phyloP scores from a whole-genome alignment of 768 basidiomycete species.

The Amylocystis lapponica region DNA sequence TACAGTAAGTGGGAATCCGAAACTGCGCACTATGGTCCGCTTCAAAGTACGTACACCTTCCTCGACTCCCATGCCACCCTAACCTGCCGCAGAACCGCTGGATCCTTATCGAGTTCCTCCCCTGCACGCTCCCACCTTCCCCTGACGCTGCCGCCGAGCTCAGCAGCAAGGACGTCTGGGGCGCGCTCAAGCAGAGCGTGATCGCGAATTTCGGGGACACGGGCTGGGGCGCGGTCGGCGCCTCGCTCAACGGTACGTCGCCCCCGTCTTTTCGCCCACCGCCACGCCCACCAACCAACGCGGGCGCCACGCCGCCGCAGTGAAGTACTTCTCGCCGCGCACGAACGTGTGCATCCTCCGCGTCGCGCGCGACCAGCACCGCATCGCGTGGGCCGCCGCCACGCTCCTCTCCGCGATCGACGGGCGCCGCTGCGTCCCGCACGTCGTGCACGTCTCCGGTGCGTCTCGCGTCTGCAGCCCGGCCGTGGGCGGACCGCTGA shows the following conservation, averaged over 20 bases:
- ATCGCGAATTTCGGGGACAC: slow-evolving; percentile 74
- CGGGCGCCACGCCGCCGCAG: slow-evolving; percentile 33
- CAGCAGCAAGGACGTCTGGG: slow-evolving; percentile 62
- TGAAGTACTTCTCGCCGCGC: slow-evolving; percentile 83
- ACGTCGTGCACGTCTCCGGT: slow-evolving; percentile 82
- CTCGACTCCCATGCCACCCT: not conserved
- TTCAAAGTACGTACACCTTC: slow-evolving; percentile 46
- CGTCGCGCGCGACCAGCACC: slow-evolving; percentile 76
- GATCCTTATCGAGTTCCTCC: slow-evolving; percentile 81
- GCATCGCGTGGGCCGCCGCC: slow-evolving; percentile 73
- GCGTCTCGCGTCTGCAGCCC: slow-evolving; percentile 13
- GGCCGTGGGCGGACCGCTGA: not conserved
- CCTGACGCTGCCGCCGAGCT: slow-evolving; percentile 24
- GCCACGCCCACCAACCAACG: not conserved
- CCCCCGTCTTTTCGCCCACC: not conserved
- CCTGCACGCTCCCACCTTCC: slow-evolving; percentile 20
- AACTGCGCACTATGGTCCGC: slow-evolving; percentile 48
- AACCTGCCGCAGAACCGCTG: slow-evolving; percentile 63
- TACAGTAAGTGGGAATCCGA: no score
- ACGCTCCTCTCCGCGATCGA: slow-evolving; percentile 65
- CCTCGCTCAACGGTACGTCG: slow-evolving; percentile 60
- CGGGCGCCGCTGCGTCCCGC: slow-evolving; percentile 55
- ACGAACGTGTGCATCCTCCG: slow-evolving; percentile 85
- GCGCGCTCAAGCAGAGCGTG: slow-evolving; percentile 64
- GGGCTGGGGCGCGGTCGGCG: slow-evolving; percentile 79